These are phyloP conservation scores for Sporothrix dimorphospora DNA, from an alignment of 2,329 filamentous ascomycete species.

Conservation along the genomic window DNA sequence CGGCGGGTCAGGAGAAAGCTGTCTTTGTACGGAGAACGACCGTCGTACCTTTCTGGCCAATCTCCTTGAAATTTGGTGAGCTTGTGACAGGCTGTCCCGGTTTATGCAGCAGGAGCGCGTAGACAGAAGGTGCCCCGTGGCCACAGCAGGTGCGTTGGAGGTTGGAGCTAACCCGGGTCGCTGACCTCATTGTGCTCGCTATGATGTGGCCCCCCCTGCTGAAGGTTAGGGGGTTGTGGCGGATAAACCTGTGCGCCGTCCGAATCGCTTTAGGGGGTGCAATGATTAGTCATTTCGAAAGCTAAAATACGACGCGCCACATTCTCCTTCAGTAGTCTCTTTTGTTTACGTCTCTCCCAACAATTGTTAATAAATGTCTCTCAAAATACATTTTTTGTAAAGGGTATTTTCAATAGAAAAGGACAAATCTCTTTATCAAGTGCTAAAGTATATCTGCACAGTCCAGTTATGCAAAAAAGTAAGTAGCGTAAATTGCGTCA, in stretches of 20 bases:
- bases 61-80: conserved; percentile 22
- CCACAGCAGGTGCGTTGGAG: conserved; percentile 13
- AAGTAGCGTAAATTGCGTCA: no score
- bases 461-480: no score
- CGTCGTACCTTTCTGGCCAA: conserved; percentile 14
- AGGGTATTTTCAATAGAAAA: no score
- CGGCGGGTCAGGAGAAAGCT: conserved; percentile 20
- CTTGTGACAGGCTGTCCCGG: conserved; percentile 20
- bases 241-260: not conserved
- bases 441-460: no score
- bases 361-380: no score
- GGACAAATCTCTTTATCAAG: no score
- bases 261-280: not conserved
- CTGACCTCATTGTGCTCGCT: conserved; percentile 14
- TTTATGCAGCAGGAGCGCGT: conserved; percentile 11
- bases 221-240: not conserved
- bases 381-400: no score
- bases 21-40: no score
- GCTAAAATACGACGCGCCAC: no score
- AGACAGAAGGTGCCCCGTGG: conserved; percentile 18
- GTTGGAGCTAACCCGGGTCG: not conserved
- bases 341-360: no score
- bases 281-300: not conserved
- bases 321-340: no score
- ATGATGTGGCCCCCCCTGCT: not conserved